phyloP scores from a whole-genome alignment of 2,329 filamentous ascomycete species.

The Fusarium sp. region DNA sequence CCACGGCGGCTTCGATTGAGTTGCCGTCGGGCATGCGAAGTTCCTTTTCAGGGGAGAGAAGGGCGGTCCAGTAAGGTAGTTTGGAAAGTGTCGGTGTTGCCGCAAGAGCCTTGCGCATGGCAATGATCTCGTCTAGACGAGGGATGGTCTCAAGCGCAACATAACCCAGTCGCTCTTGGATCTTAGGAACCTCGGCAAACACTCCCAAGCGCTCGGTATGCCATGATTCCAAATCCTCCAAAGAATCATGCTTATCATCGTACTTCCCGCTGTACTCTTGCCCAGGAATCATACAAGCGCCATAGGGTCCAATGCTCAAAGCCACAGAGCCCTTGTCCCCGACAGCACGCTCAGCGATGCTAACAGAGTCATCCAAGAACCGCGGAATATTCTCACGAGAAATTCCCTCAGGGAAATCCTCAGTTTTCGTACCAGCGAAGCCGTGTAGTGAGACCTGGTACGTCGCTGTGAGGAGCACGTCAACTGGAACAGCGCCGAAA shows the following conservation, averaged over 20 bases:
- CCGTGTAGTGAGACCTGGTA: conserved; percentile 71
- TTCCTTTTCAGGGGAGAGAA: conserved; percentile 68
- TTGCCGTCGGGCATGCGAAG: conserved; percentile 68
- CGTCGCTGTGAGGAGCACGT: conserved; percentile 74
- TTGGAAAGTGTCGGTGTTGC: conserved; percentile 42
- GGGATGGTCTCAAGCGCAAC: conserved; percentile 75
- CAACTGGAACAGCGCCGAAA: conserved; percentile 67
- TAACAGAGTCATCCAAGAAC: conserved; percentile 58
- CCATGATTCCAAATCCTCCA: conserved; percentile 63
- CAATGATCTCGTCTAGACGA: conserved; percentile 69
- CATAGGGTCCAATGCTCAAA: conserved; percentile 73
- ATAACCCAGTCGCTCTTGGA: conserved; percentile 59
- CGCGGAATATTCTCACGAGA: conserved; percentile 51
- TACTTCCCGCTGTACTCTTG: conserved; percentile 74
- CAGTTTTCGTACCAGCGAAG: conserved; percentile 62
- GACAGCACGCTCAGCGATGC: conserved; percentile 55
- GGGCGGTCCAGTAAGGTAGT: conserved; percentile 69
- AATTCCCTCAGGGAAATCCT: conserved; percentile 58
- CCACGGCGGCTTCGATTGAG: conserved; percentile 49
- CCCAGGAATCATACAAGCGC: conserved; percentile 72
- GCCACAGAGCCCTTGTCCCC: conserved; percentile 55
- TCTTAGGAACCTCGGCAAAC: conserved; percentile 56
- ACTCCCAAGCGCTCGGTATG: conserved; percentile 65
- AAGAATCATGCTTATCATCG: conserved; percentile 58
- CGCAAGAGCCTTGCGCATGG: conserved; percentile 60